A percentile compares a stretch with the other conserved stretches of the same genome.
These are phyloP conservation scores for Dictyostelium brefeldianum DNA, from an alignment of 78 protist species.

Conservation along the genomic window DNA sequence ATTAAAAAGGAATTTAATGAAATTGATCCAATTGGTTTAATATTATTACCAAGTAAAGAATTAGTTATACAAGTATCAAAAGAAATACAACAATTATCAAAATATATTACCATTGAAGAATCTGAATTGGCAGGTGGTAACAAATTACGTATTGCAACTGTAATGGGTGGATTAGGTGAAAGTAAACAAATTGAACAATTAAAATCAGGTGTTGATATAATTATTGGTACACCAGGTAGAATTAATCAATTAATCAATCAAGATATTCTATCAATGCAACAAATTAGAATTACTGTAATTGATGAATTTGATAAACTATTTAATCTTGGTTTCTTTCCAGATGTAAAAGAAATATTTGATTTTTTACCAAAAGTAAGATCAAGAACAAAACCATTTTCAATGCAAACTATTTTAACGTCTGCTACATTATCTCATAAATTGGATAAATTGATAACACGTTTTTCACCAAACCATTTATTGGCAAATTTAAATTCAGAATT, in stretches of 20 bases:
- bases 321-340: conserved; percentile 76
- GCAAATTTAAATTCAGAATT: conserved; percentile 33
- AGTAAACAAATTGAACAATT: conserved; percentile 13
- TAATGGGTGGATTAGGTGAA: conserved; percentile 74
- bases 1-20: neutral
- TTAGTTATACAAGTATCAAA: conserved; percentile 42
- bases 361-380: conserved; percentile 26
- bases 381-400: conserved; percentile 21
- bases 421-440: conserved; percentile 37
- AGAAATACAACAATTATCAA: neutral
- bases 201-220: conserved; percentile 31
- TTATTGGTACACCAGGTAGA: conserved; percentile 66
- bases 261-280: neutral
- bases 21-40: conserved; percentile 42
- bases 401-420: conserved; percentile 54
- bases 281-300: conserved; percentile 44
- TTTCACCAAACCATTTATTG: conserved; percentile 56
- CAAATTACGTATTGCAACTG: neutral
- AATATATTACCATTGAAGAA: neutral
- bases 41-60: conserved; percentile 66
- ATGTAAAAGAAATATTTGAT: conserved; percentile 31
- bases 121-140: neutral
- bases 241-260: neutral
- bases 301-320: conserved; percentile 75
- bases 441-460: conserved; percentile 48